A percentile compares a stretch with the other conserved stretches of the same genome.
Conservation (phyloP, 257 asterid genomes). For the Rehmannia glutinosa region DNA sequence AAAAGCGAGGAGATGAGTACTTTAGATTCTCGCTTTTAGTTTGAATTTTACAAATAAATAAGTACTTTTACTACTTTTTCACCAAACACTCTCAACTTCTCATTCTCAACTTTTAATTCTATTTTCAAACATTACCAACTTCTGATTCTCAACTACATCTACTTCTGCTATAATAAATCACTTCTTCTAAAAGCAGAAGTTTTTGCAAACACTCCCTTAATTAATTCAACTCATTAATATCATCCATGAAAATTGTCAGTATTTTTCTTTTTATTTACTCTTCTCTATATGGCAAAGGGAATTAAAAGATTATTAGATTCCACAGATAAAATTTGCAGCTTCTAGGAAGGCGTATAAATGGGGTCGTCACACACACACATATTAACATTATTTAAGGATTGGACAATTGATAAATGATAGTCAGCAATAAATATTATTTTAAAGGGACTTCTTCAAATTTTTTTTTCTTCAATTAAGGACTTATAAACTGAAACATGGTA, state of each 20-base stretch:
- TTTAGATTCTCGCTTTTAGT: too few species aligned
- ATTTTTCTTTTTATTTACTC: neutral
- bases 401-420: neutral
- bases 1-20: too few species aligned
- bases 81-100: too few species aligned
- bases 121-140: too few species aligned
- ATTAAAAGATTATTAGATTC: constrained; percentile 11
- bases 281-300: neutral
- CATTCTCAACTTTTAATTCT: too few species aligned
- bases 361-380: neutral
- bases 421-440: constrained; percentile 8
- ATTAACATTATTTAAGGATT: neutral
- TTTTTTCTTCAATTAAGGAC: neutral
- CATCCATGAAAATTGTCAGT: constrained; percentile 22
- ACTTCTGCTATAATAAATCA: too few species aligned
- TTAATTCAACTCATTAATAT: constrained; percentile 21
- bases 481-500: constrained; percentile 9
- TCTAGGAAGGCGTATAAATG: constrained; percentile 8
- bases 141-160: too few species aligned
- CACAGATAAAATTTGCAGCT: constrained; percentile 14
- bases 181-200: too few species aligned
- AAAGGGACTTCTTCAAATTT: neutral
- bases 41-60: too few species aligned
- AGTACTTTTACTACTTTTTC: too few species aligned
- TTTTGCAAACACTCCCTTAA: too few species aligned